Conservation (phyloP, 169 alveolate genomes). For the Cryptosporidium sp. region DNA sequence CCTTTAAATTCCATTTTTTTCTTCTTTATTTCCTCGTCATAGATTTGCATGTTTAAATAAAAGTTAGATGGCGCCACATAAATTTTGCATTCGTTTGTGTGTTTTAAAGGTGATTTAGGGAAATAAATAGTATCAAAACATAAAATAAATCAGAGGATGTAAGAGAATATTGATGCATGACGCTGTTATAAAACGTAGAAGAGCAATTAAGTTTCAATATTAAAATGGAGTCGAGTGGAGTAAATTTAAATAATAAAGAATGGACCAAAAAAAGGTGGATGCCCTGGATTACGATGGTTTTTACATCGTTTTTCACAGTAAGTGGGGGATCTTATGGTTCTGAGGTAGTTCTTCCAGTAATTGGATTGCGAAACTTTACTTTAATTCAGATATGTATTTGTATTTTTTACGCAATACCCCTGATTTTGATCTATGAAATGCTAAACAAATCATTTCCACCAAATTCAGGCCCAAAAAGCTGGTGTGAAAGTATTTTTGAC, state of each 20-base stretch:
- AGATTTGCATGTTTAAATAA: not conserved
- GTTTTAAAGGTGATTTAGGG: not conserved
- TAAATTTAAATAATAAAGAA: not conserved
- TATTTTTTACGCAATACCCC: slow-evolving; percentile 56
- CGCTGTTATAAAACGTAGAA: not conserved
- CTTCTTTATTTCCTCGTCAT: not conserved
- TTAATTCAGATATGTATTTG: slow-evolving; percentile 42
- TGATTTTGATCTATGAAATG: slow-evolving; percentile 42
- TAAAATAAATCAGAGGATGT: not conserved
- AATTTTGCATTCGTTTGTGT: not conserved
- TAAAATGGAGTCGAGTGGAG: not conserved
- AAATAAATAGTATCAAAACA: not conserved
- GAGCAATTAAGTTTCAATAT: not conserved
- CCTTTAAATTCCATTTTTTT: not conserved
- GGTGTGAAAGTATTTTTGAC: slow-evolving; percentile 43
- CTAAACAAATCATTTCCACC: slow-evolving; percentile 42
- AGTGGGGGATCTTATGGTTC: slow-evolving; percentile 75
- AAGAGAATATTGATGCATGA: not conserved
- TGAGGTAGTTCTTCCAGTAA: slow-evolving; percentile 57
- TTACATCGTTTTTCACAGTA: slow-evolving; percentile 59
- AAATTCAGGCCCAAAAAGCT: slow-evolving; percentile 37
- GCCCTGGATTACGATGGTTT: slow-evolving; percentile 24
- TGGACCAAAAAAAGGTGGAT: not conserved
- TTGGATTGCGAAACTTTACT: slow-evolving; percentile 42
- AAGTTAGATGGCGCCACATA: slow-evolving; percentile 12